Percentiles rank a stretch among this genome's conserved stretches.
phyloP scores from a whole-genome alignment of 345 rosid species.

The Pugionium cornutum region DNA sequence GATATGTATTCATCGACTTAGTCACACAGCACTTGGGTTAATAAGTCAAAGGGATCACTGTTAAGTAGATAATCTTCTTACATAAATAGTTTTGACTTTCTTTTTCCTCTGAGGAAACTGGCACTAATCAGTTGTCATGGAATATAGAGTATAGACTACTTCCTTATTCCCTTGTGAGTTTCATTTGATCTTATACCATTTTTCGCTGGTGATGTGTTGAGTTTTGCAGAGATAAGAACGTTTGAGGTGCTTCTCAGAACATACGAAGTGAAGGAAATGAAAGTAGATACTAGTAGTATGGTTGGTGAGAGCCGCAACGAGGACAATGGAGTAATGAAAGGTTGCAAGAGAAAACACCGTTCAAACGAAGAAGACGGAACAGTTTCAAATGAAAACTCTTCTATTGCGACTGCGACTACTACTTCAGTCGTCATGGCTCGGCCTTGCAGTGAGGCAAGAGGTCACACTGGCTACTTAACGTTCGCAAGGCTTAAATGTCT shows the following conservation, averaged over 20 bases:
- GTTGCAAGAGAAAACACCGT: conserved; percentile 75
- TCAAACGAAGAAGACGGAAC: conserved; percentile 47
- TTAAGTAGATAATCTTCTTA: background rate
- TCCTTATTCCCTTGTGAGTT: background rate
- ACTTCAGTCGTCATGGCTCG: conserved; percentile 59
- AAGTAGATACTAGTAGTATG: conserved; percentile 33
- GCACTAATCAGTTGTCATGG: background rate
- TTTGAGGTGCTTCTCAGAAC: conserved; percentile 83
- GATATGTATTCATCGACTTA: background rate
- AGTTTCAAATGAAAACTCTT: conserved; percentile 32
- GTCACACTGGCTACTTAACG: conserved; percentile 95
- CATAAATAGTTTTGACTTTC: conserved; percentile 1
- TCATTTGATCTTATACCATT: background rate
- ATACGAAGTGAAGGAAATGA: conserved; percentile 79
- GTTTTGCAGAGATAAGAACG: conserved; percentile 70
- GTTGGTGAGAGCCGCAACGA: conserved; percentile 40
- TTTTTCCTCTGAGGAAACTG: background rate
- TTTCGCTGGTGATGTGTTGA: conserved; percentile 11
- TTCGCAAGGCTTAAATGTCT: conserved; percentile 80
- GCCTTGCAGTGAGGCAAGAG: conserved; percentile 79
- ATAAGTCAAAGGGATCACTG: background rate
- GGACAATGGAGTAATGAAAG: conserved; percentile 42
- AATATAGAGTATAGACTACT: background rate
- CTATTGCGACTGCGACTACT: conserved; percentile 10
- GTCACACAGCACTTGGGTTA: background rate